phyloP scores from a whole-genome alignment of 208 protist genomes.

The Trypanosoma platydactyli region DNA sequence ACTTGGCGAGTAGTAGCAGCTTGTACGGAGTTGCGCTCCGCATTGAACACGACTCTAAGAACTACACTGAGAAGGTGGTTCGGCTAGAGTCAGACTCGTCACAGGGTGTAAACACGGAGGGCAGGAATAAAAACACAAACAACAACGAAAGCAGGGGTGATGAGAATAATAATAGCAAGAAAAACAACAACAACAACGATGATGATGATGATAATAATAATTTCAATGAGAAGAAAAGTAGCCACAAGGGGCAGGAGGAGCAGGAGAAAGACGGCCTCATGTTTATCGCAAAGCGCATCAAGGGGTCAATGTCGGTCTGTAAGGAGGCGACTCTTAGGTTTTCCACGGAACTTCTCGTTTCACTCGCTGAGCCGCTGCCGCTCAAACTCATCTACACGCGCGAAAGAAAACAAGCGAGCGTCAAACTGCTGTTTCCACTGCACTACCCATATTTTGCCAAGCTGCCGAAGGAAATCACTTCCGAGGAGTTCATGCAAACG shows the following conservation, averaged over 20 bases:
- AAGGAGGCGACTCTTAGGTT: conserved; percentile 34
- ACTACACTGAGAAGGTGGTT: conserved; percentile 10
- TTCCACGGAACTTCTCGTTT: conserved; percentile 32
- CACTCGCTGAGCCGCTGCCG: conserved; percentile 31
- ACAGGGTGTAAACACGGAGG: conserved; percentile 3
- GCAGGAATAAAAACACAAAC: not conserved
- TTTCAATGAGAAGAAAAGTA: not conserved
- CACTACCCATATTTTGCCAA: conserved; percentile 70
- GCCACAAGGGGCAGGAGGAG: not conserved
- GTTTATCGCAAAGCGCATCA: conserved; percentile 45
- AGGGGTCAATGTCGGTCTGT: conserved; percentile 29
- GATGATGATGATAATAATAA: not conserved
- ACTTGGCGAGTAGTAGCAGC: conserved; percentile 34
- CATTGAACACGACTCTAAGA: conserved; percentile 22
- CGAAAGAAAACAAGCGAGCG: conserved; percentile 34
- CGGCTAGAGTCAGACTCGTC: conserved; percentile 30
- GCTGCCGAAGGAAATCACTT: conserved; percentile 22
- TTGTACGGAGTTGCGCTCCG: conserved; percentile 31
- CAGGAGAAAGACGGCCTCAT: not conserved
- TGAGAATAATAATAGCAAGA: not conserved
- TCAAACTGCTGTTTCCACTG: conserved; percentile 30
- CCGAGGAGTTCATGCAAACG: conserved; percentile 37
- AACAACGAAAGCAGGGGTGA: not conserved
- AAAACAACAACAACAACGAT: not conserved
- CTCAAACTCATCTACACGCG: conserved; percentile 44